Evolutionary conservation across 164 flowering plant genomes (phyloP), one percentile per base, ranked within the genome.

Genomic region (Euptelea pleiosperma): DNA sequence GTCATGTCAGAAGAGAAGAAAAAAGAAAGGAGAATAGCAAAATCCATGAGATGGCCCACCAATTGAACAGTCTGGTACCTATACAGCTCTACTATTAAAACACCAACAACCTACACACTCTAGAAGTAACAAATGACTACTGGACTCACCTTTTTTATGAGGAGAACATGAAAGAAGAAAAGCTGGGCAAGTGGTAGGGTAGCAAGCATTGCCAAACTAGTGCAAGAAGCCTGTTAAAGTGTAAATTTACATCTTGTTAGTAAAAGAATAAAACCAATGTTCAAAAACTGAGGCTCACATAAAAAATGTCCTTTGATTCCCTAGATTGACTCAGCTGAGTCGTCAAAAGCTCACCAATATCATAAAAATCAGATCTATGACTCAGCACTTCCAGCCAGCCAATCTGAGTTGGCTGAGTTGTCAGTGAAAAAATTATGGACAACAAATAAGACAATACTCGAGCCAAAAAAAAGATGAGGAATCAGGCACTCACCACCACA

Each of bases 131-230:
- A 36, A 53, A 44, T 1, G 16, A 8, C 4, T 59, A 39, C 8
- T 9, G 12, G 26, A 25, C 30, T 60, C 50, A 84, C 99, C 99
- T 94, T 94, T 70, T 84, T 91, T 34, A 91, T 82, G 39, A 94
- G 88, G 52, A 94, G 99, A 64, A 94, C 86, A 70, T 94, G 99
- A 74, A 94, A 94, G 83, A 85, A 94, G 81, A 94, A 85, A 25
- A 94, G 97, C 67, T 94, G 99, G 40, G 84, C 89, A 55, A 94
- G 83, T 10, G 99, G 96, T 42, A 94, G 69, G 43, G 96, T 90
- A 2, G 99, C 97, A 66, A 87, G 75, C 95, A 94, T 82, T 5
- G 97, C 99, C 80, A 94, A 72, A 57, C 88, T 70, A 44, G 97
- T 86, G 77, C 99, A 94, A 19, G 87, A 68, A 14, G 83, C 92